Percentiles rank a stretch among this genome's conserved stretches.
Evolutionary conservation across 2,329 filamentous ascomycete genomes (phyloP).

Genomic region (Endoconidiophora laricicola): DNA sequence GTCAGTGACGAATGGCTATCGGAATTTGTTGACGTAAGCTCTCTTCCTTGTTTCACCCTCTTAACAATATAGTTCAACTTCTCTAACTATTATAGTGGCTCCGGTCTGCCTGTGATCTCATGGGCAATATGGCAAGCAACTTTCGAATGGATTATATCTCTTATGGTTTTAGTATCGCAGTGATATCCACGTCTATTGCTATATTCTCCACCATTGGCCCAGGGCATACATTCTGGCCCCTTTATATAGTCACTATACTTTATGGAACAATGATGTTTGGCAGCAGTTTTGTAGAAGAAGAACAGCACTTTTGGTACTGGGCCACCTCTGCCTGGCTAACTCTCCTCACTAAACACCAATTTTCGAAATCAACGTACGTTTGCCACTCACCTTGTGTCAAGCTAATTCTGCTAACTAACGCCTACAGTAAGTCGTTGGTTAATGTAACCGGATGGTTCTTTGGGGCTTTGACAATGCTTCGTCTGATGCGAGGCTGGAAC

Average conservation of each 20-base stretch:
- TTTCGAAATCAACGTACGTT: neutral
- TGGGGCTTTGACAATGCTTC: slow-evolving; percentile 41
- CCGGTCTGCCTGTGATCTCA: slow-evolving; percentile 53
- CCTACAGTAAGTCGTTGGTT: slow-evolving; percentile 6
- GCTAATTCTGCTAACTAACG: neutral
- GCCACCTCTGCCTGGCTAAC: slow-evolving; percentile 52
- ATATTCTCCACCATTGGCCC: slow-evolving; percentile 6
- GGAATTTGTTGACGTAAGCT: slow-evolving; percentile 4
- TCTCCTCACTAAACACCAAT: slow-evolving; percentile 30
- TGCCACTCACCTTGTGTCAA: neutral
- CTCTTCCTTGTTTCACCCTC: neutral
- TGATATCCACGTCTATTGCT: slow-evolving; percentile 20
- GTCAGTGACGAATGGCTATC: slow-evolving; percentile 1
- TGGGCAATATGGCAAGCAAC: slow-evolving; percentile 85
- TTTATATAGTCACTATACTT: slow-evolving; percentile 22
- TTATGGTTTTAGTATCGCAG: slow-evolving; percentile 33
- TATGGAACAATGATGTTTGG: slow-evolving; percentile 94
- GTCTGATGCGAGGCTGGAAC: slow-evolving; percentile 70
- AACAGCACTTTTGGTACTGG: slow-evolving; percentile 99
- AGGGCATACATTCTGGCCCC: slow-evolving; percentile 17
- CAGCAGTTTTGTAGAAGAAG: slow-evolving; percentile 93
- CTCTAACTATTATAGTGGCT: slow-evolving; percentile 35
- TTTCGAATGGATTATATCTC: slow-evolving; percentile 46
- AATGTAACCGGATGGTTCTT: slow-evolving; percentile 18
- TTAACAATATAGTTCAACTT: neutral